Base-by-base conservation (phyloP, 306 rosid species). In the Nissolia schottii region DNA sequence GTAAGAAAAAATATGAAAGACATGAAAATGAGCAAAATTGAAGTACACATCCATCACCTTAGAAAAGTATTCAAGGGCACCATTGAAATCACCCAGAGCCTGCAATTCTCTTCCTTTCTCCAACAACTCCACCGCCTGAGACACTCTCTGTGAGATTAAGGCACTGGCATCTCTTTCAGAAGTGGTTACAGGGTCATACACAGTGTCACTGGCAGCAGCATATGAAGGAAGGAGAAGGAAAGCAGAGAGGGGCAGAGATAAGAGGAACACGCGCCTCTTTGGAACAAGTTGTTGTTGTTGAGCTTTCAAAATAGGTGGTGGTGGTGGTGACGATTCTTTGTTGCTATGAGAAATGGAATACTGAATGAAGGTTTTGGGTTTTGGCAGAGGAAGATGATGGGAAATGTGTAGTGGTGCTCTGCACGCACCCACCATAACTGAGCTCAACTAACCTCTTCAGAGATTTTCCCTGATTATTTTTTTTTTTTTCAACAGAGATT, bases 61-160 rank as follows among this genome's bases (percentile, higher is more conserved):
- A 58, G 97, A 82, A 34, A 87, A 91, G 79, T 77, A 87, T 11
- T 41, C 6, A 80, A 91, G 96, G 59, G 96, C 91, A 37, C 74
- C 89, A 68, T 43, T 57, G 22, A 87, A 91, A 79, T 91, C 91
- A 29, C 93, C 91, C 37, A 48, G 79, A 25, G 93, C 93, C 71
- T 87, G 93, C 67, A 84, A 84, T 34, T 85, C 93, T 57, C 86
- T 89, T 14, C 93, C 97, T 64, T 81, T 92, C 64, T 89, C 96
- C 82, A 89, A 80, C 83, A 89, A 79, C 14, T 82, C 87, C 70
- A 85, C 83, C 1, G 88, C 93, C 22, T 76, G 84, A 3, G 96
- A 81, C 23, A 87, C 77, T 83, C 93, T 84, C 11, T 31, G 77
- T 12, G 93, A 80, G 63, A 81, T 62, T 22, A 67, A 64, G 63